phyloP scores from a whole-genome alignment of 768 basidiomycete species.

The Calocybe indica region DNA sequence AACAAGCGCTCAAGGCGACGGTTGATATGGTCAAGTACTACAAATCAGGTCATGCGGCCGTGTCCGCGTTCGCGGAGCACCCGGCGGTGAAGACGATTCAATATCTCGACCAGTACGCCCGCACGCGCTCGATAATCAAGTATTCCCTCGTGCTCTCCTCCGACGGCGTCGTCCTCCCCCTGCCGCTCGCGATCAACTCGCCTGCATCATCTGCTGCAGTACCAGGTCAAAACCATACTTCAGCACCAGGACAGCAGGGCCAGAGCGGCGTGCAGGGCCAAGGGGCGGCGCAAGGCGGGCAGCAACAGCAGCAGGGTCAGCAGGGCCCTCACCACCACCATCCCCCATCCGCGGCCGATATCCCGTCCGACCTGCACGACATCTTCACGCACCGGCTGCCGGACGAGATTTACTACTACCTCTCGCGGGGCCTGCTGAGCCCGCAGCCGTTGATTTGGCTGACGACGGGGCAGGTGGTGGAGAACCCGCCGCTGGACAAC shows the following conservation, averaged over 20 bases:
- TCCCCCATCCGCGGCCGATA: constrained; percentile 78
- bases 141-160: constrained; percentile 87
- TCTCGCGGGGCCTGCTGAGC: constrained; percentile 85
- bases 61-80: constrained; percentile 72
- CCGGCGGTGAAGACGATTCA: constrained; percentile 73
- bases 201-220: constrained; percentile 14
- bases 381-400: constrained; percentile 93
- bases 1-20: constrained; percentile 76
- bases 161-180: constrained; percentile 76
- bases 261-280: not conserved
- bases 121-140: constrained; percentile 88
- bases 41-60: constrained; percentile 82
- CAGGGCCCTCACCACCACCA: constrained; percentile 52
- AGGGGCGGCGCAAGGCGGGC: too few relatives aligned
- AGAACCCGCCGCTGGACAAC: constrained; percentile 87
- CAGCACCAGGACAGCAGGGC: too few relatives aligned
- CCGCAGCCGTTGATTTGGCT: constrained; percentile 95
- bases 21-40: constrained; percentile 92
- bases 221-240: too few relatives aligned
- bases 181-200: constrained; percentile 62
- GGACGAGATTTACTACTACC: constrained; percentile 94
- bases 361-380: constrained; percentile 88
- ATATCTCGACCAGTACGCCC: constrained; percentile 83
- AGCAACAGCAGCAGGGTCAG: constrained; percentile 13
- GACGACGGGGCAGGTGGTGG: constrained; percentile 77